phyloP scores from a whole-genome alignment of 2,329 filamentous ascomycete genomes.

The Monilinia fructicola region DNA sequence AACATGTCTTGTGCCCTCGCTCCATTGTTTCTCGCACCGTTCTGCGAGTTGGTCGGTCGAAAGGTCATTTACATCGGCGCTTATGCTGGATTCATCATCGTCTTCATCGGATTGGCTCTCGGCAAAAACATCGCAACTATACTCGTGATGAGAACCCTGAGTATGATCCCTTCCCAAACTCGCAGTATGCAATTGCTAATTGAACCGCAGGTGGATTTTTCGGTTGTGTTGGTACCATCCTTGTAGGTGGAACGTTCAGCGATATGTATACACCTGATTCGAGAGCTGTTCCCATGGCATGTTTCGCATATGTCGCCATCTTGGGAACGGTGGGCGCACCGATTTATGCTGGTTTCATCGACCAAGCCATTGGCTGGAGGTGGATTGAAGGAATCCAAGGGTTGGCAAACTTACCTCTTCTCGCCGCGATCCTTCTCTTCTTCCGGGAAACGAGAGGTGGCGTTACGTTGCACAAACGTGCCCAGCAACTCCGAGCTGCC shows the following conservation, averaged over 20 bases:
- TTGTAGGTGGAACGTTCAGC: slow-evolving; percentile 81
- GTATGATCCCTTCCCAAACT: slow-evolving; percentile 38
- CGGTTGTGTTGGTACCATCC: slow-evolving; percentile 66
- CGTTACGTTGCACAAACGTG: slow-evolving; percentile 75
- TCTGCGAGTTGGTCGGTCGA: slow-evolving; percentile 83
- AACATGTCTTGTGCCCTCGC: slow-evolving; percentile 79
- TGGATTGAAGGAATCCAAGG: slow-evolving; percentile 88
- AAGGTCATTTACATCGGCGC: slow-evolving; percentile 75
- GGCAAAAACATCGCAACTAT: slow-evolving; percentile 69
- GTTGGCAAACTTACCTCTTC: slow-evolving; percentile 63
- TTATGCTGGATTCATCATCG: slow-evolving; percentile 42
- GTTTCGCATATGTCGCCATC: slow-evolving; percentile 72
- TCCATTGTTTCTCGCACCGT: slow-evolving; percentile 82
- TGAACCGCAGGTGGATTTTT: slow-evolving; percentile 57
- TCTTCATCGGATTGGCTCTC: slow-evolving; percentile 64
- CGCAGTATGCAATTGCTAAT: background rate
- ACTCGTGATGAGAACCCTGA: slow-evolving; percentile 63
- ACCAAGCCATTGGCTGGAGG: slow-evolving; percentile 65
- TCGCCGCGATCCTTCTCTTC: slow-evolving; percentile 63
- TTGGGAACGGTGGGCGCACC: slow-evolving; percentile 71
- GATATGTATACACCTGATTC: slow-evolving; percentile 78
- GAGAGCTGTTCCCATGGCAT: slow-evolving; percentile 82
- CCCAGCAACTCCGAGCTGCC: slow-evolving; percentile 61
- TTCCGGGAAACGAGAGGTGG: slow-evolving; percentile 81
- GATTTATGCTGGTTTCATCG: slow-evolving; percentile 62